These are phyloP conservation scores for Pseudogymnoascus sp. DNA, from an alignment of 2,329 filamentous ascomycete genomes.

Conservation along the genomic window DNA sequence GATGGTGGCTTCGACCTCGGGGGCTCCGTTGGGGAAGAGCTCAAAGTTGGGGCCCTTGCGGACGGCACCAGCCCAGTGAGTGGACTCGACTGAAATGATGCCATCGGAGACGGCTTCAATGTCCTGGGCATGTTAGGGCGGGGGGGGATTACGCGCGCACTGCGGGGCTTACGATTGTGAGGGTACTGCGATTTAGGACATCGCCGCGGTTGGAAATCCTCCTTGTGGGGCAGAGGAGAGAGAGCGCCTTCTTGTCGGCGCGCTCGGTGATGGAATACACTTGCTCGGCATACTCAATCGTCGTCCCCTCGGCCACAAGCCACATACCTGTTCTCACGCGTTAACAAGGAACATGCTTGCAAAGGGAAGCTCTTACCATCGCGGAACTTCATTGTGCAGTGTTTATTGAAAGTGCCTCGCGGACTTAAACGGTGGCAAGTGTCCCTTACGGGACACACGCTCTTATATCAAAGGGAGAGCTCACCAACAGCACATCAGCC, in stretches of 20 bases:
- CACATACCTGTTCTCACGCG: conserved; percentile 45
- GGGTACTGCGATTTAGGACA: conserved; percentile 46
- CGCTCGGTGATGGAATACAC: conserved; percentile 42
- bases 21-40: conserved; percentile 46
- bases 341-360: background rate
- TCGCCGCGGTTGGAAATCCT: conserved; percentile 48
- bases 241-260: conserved; percentile 41
- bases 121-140: conserved; percentile 32
- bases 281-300: conserved; percentile 59
- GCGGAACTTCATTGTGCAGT: conserved; percentile 48
- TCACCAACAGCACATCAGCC: background rate
- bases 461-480: background rate
- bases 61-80: conserved; percentile 48
- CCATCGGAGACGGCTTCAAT: conserved; percentile 50
- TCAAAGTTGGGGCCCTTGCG: conserved; percentile 50
- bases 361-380: conserved; percentile 37
- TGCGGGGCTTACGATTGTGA: conserved; percentile 39
- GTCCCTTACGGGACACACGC: conserved; percentile 2
- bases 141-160: background rate
- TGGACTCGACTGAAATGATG: conserved; percentile 51
- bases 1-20: conserved; percentile 34
- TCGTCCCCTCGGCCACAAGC: conserved; percentile 53
- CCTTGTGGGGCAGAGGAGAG: conserved; percentile 49
- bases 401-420: background rate
- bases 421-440: background rate